Evolutionary conservation across 352 stramenopile species (phyloP).

Genomic region (Pythium monospermum): DNA sequence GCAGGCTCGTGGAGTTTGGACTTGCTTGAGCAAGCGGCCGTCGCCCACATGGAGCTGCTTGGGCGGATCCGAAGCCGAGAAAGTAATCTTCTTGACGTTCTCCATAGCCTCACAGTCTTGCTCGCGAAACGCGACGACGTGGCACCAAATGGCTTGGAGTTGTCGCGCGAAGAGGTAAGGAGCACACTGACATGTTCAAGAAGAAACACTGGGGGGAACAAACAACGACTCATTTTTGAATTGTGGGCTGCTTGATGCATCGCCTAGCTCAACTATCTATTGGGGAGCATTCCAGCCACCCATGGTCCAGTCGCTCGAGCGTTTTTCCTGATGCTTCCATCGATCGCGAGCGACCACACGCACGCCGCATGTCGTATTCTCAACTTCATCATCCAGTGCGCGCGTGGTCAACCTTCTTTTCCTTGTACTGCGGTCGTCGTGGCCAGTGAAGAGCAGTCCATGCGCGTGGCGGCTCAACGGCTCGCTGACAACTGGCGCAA

Average conservation of each 20-base stretch:
- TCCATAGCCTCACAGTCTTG: conserved; percentile 1
- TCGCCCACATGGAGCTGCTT: conserved; percentile 48
- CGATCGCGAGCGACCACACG: not conserved
- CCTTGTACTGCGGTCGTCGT: not conserved
- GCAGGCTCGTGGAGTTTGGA: conserved; percentile 2
- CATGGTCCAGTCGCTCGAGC: not conserved
- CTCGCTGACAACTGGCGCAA: conserved; percentile 5
- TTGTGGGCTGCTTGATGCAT: not conserved
- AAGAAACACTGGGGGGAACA: no score
- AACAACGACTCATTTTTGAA: not conserved
- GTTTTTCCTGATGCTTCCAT: not conserved
- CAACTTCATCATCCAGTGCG: conserved; percentile 6
- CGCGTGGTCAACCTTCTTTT: not conserved
- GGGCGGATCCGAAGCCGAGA: conserved; percentile 2
- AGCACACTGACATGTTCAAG: not conserved
- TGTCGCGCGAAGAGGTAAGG: conserved; percentile 29
- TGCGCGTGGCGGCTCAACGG: not conserved
- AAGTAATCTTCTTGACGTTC: not conserved
- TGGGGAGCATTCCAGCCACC: conserved; percentile 11
- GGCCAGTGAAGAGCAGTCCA: not conserved
- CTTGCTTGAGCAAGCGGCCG: conserved; percentile 13
- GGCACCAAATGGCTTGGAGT: not conserved
- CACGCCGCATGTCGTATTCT: conserved; percentile 5
- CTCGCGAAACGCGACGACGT: not conserved
- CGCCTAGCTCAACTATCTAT: conserved; percentile 11